Conservation (phyloP, 108 stramenopile species). For the Stephanodiscus minutulus region DNA sequence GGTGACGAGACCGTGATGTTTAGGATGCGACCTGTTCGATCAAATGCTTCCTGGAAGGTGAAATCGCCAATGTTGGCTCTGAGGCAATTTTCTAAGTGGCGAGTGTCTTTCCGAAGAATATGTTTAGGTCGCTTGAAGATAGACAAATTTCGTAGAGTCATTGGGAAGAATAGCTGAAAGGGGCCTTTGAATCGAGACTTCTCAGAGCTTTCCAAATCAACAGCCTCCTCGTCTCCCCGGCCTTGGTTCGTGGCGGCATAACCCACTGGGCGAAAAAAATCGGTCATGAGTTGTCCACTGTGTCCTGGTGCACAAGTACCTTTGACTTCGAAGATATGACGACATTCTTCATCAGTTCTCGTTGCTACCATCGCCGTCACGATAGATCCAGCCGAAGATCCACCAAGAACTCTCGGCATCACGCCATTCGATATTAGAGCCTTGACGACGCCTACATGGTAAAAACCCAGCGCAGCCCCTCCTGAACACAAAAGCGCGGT, state of each 20-base stretch:
- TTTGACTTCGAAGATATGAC: constrained; percentile 80
- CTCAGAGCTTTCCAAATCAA: constrained; percentile 35
- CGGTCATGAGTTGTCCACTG: constrained; percentile 69
- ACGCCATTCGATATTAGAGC: constrained; percentile 87
- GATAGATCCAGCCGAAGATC: constrained; percentile 94
- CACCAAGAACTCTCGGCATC: constrained; percentile 95
- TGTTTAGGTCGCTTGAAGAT: constrained; percentile 77
- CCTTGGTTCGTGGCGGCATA: constrained; percentile 19
- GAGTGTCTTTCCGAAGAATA: constrained; percentile 89
- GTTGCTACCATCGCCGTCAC: constrained; percentile 94
- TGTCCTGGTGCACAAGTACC: constrained; percentile 87
- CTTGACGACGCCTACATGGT: constrained; percentile 97
- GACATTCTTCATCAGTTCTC: constrained; percentile 92
- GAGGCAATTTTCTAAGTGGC: constrained; percentile 85
- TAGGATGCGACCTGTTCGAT: constrained; percentile 97
- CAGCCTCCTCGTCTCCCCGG: neutral
- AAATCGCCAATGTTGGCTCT: constrained; percentile 90
- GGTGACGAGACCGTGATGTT: constrained; percentile 98
- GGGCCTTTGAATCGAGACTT: constrained; percentile 75
- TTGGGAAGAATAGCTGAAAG: constrained; percentile 74
- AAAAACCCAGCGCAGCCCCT: constrained; percentile 95
- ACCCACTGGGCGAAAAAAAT: constrained; percentile 86
- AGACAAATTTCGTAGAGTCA: constrained; percentile 61
- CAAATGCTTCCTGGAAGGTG: constrained; percentile 98
- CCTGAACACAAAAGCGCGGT: constrained; percentile 93